Base-by-base conservation (phyloP, 1,139 yeast species). In the Nakaseomyces kungkrabaensis region DNA sequence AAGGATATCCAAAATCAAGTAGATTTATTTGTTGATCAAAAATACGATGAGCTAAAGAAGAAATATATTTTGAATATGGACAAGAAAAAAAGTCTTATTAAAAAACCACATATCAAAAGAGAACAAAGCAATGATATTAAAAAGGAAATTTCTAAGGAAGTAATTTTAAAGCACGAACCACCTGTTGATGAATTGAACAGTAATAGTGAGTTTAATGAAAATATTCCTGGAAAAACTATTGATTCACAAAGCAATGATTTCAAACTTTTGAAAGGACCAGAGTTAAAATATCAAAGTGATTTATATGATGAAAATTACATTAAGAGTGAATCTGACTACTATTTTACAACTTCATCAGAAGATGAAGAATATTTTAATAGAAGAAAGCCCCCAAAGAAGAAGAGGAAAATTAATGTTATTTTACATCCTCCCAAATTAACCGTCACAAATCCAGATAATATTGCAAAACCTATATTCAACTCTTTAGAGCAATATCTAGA, bases 401-500 rank as follows among this genome's bases (percentile, higher is more conserved):
- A 53, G 54, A 53, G 50, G 51, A 48, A 27, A 29, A 4, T 50
- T 56, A 47, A 48, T 8, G 59, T 85, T 24, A 75, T 71, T 38
- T 73, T 73, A 46, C 61, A 76, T 2, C 70, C 79, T 5, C 85
- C 88, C 1, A 73, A 75, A 9, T 84, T 83, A 29, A 67, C 78
- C 7, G 74, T 87, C 4, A 83, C 95, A 0, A 90, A 88, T 62
- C 97, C 97, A 1, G 75, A 79, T 4, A 95, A 88, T 68, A 67
- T 76, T 1, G 67, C 76, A 0, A 61, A 61, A 3, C 77, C 80
- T 1, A 58, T 70, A 48, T 75, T 62, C 53, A 54, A 58, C 10
- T 63, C 69, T 5, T 56, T 83, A 34, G 70, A 67, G 5, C 70
- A 65, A 1, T 77, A 73, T 52, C 66, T 83, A 33, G 55, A 66